A percentile compares a stretch with the other conserved stretches of the same genome.
Evolutionary conservation across 2,329 filamentous ascomycete species (phyloP).

Genomic region (Cladorrhinum sp.): DNA sequence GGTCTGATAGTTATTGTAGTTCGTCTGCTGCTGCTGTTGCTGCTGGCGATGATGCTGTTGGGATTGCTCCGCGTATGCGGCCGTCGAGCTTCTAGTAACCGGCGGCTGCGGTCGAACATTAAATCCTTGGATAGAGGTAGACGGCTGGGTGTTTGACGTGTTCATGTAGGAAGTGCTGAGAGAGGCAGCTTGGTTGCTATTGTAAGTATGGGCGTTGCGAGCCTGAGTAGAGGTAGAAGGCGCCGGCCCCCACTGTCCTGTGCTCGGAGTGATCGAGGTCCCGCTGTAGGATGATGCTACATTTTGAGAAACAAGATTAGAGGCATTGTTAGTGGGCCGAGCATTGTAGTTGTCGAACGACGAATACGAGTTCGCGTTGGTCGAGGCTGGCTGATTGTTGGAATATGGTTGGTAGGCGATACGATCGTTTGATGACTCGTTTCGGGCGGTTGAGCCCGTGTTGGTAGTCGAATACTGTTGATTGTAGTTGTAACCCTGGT

Average conservation of each 20-base stretch:
- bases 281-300: slow-evolving; percentile 31
- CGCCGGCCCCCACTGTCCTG: slow-evolving; percentile 26
- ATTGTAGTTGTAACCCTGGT: slow-evolving; percentile 24
- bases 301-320: slow-evolving; percentile 27
- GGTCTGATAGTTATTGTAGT: slow-evolving; percentile 22
- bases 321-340: slow-evolving; percentile 15
- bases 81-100: slow-evolving; percentile 26
- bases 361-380: slow-evolving; percentile 23
- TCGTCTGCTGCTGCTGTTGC: slow-evolving; percentile 22
- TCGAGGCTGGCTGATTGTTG: slow-evolving; percentile 25
- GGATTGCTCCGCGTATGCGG: slow-evolving; percentile 30
- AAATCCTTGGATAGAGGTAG: slow-evolving; percentile 24
- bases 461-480: slow-evolving; percentile 21
- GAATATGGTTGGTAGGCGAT: slow-evolving; percentile 34
- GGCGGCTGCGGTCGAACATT: slow-evolving; percentile 29
- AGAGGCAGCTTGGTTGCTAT: slow-evolving; percentile 27
- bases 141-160: slow-evolving; percentile 24
- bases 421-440: slow-evolving; percentile 26
- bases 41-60: slow-evolving; percentile 26
- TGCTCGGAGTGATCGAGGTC: slow-evolving; percentile 24
- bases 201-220: slow-evolving; percentile 30
- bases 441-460: slow-evolving; percentile 9
- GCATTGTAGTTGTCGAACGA: slow-evolving; percentile 28
- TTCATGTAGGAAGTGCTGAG: slow-evolving; percentile 23
- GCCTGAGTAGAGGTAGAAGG: slow-evolving; percentile 27